phyloP scores from a whole-genome alignment of 116 monocot genomes.

The Phalaenopsis hybrid region DNA sequence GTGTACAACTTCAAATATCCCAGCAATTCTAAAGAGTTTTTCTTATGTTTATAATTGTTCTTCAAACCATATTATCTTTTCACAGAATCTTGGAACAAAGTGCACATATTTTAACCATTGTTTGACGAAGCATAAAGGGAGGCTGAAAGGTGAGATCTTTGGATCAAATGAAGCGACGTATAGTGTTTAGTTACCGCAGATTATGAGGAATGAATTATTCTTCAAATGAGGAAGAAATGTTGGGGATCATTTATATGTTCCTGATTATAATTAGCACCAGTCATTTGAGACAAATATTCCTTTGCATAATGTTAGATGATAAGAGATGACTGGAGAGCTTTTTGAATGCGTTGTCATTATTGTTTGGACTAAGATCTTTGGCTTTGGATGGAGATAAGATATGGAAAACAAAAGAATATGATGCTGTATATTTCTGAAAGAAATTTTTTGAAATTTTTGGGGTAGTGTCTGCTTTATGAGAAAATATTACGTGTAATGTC shows the following conservation, averaged over 20 bases:
- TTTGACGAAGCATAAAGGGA: slow-evolving; percentile 1
- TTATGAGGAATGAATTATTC: background rate
- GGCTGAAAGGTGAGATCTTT: background rate
- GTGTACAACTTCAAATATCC: background rate
- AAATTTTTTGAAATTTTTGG: too few species aligned
- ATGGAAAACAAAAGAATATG: too few species aligned
- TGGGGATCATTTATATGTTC: too few species aligned
- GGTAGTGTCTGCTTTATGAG: too few species aligned
- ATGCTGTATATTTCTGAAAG: too few species aligned
- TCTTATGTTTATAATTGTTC: background rate
- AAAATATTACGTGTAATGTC: too few species aligned
- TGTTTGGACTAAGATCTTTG: background rate
- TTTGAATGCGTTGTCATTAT: too few species aligned
- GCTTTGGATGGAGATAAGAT: too few species aligned
- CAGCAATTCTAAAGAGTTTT: background rate
- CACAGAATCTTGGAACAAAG: slow-evolving; percentile 3
- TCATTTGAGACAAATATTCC: background rate
- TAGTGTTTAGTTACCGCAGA: background rate
- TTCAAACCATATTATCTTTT: background rate
- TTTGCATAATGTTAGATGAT: background rate
- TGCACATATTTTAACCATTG: background rate
- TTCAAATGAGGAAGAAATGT: too few species aligned
- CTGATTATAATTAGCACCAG: background rate
- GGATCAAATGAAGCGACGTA: background rate
- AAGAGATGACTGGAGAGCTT: background rate